Evolutionary conservation across 148 eudicot species (phyloP).

Genomic region (Beta vulgaris): DNA sequence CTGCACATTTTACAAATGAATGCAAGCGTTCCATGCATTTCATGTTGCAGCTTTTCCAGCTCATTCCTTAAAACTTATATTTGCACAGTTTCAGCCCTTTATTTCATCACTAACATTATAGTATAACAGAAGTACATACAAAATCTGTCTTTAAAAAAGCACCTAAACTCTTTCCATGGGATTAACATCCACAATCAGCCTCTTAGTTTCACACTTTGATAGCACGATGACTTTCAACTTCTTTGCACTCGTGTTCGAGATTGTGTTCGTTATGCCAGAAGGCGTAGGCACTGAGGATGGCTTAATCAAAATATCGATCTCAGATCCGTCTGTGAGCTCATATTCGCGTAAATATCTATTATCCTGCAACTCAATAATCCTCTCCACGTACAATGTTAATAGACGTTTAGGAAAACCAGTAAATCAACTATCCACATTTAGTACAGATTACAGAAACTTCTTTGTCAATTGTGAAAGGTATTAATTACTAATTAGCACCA

Average conservation of each 20-base stretch:
- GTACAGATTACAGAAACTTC: too few relatives aligned
- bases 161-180: slow-evolving; percentile 50
- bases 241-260: slow-evolving; percentile 22
- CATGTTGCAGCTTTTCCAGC: slow-evolving; percentile 44
- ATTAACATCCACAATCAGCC: slow-evolving; percentile 51
- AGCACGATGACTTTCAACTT: slow-evolving; percentile 43
- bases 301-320: slow-evolving; percentile 42
- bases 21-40: too few relatives aligned
- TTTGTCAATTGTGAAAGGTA: neutral
- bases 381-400: slow-evolving; percentile 34
- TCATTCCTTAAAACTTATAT: slow-evolving; percentile 44
- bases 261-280: slow-evolving; percentile 6
- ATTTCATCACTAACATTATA: too few relatives aligned
- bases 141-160: neutral
- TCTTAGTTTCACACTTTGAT: slow-evolving; percentile 49
- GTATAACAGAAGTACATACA: neutral
- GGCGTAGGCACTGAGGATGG: slow-evolving; percentile 29
- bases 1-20: too few relatives aligned
- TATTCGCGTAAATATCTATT: slow-evolving; percentile 37
- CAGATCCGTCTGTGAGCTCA: slow-evolving; percentile 44
- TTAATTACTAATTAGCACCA: too few relatives aligned
- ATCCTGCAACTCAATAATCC: slow-evolving; percentile 47
- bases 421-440: too few relatives aligned
- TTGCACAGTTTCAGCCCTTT: slow-evolving; percentile 2
- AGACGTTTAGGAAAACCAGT: slow-evolving; percentile 33